Conservation (phyloP, 1,139 yeast genomes). For the Lodderomyces margitis region DNA sequence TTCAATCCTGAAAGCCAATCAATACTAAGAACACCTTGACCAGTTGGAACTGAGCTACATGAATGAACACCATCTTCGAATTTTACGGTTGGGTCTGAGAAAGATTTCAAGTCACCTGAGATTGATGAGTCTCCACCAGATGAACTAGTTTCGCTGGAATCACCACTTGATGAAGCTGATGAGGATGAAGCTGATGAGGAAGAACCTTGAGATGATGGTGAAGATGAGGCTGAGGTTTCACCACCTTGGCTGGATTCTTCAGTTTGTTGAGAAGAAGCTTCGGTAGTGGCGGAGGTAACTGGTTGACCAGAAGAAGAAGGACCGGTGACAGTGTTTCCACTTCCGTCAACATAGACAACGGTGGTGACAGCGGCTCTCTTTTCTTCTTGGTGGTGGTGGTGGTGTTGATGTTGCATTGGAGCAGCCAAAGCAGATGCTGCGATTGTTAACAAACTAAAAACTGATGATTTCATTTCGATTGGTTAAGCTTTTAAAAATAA, state of each 20-base stretch:
- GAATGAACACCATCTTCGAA: constrained; percentile 64
- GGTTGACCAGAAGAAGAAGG: constrained; percentile 14
- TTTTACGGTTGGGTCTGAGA: constrained; percentile 47
- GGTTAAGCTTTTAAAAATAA: constrained; percentile 4
- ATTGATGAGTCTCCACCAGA: constrained; percentile 27
- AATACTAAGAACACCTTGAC: constrained; percentile 70
- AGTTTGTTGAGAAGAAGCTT: constrained; percentile 5
- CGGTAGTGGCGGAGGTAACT: constrained; percentile 11
- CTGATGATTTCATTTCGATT: constrained; percentile 19
- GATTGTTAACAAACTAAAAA: constrained; percentile 20
- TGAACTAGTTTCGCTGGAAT: constrained; percentile 17
- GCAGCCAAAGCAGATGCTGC: constrained; percentile 29
- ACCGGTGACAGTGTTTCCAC: constrained; percentile 48
- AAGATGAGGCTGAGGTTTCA: constrained; percentile 13
- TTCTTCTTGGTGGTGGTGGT: constrained; percentile 40
- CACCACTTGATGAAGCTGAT: constrained; percentile 15
- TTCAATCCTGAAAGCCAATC: constrained; percentile 49
- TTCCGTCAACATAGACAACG: constrained; percentile 74
- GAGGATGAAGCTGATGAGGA: constrained; percentile 16
- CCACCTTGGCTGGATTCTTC: too few relatives aligned
- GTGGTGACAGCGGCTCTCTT: constrained; percentile 80
- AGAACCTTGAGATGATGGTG: constrained; percentile 20
- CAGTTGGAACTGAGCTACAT: constrained; percentile 63
- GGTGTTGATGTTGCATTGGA: constrained; percentile 33
- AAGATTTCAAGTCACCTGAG: constrained; percentile 57